Conservation (phyloP, 306 rosid genomes). For the Sophora flavescens region DNA sequence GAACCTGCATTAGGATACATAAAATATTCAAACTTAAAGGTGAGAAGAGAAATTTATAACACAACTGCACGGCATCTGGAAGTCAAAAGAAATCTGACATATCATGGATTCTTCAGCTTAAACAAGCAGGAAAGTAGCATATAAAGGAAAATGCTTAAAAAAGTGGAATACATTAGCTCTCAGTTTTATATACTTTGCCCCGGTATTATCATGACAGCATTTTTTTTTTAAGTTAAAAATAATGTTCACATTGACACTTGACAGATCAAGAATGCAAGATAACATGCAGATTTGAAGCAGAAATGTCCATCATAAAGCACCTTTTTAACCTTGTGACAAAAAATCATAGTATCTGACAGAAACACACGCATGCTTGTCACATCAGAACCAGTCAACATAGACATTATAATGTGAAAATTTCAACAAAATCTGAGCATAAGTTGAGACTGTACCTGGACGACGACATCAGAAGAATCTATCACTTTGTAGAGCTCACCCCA, state of each 20-base stretch:
- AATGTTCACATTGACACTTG: neutral
- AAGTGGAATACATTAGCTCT: constrained; percentile 3
- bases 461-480: constrained; percentile 97
- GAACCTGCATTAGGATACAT: constrained; percentile 66
- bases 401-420: constrained; percentile 21
- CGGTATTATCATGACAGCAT: neutral
- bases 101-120: constrained; percentile 8
- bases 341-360: neutral
- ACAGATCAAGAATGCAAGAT: neutral
- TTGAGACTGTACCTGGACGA: constrained; percentile 78
- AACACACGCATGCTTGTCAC: neutral
- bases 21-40: constrained; percentile 31
- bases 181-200: neutral
- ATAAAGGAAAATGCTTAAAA: neutral
- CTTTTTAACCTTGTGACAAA: neutral
- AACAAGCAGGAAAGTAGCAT: constrained; percentile 27
- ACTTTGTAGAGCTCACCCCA: constrained; percentile 99
- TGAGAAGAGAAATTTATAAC: neutral
- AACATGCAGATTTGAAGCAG: constrained; percentile 5
- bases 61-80: neutral
- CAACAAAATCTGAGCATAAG: constrained; percentile 2
- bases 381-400: constrained; percentile 4
- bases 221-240: neutral
- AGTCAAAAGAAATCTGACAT: constrained; percentile 11
- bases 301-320: constrained; percentile 6